phyloP scores from a whole-genome alignment of 1,139 yeast species.

The Eremothecium coryli region DNA sequence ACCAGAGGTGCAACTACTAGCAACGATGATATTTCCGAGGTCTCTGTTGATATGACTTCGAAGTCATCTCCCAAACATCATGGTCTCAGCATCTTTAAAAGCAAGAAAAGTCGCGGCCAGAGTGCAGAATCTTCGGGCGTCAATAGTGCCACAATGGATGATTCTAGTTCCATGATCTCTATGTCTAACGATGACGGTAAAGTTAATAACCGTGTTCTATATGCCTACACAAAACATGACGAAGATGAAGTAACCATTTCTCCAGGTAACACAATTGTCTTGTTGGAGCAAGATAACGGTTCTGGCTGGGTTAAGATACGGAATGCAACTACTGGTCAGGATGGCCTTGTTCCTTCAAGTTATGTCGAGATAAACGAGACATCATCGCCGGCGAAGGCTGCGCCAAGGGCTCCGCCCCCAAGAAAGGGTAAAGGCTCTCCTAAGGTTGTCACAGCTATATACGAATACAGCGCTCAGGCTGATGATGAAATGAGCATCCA shows the following conservation, averaged over 20 bases:
- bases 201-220: conserved; percentile 46
- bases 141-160: conserved; percentile 11
- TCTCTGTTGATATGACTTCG: conserved; percentile 8
- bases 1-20: not conserved
- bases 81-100: conserved; percentile 8
- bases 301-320: conserved; percentile 81
- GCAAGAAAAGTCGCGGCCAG: conserved; percentile 5
- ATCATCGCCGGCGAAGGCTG: conserved; percentile 16
- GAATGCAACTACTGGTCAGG: conserved; percentile 33
- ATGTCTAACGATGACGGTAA: conserved; percentile 5
- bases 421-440: conserved; percentile 45
- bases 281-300: conserved; percentile 70
- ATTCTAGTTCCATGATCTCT: conserved; percentile 8
- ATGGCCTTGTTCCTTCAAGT: conserved; percentile 81
- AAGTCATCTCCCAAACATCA: conserved; percentile 7
- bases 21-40: conserved; percentile 15
- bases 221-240: conserved; percentile 60
- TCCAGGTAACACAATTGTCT: conserved; percentile 52
- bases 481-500: conserved; percentile 66
- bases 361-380: conserved; percentile 48
- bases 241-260: conserved; percentile 61
- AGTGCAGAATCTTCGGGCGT: conserved; percentile 10
- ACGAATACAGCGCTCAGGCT: conserved; percentile 73
- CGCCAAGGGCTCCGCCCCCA: conserved; percentile 79
- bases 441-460: conserved; percentile 55